Base-by-base conservation (phyloP, 1,284 basidiomycete species). In the Coniferiporia weirii region DNA sequence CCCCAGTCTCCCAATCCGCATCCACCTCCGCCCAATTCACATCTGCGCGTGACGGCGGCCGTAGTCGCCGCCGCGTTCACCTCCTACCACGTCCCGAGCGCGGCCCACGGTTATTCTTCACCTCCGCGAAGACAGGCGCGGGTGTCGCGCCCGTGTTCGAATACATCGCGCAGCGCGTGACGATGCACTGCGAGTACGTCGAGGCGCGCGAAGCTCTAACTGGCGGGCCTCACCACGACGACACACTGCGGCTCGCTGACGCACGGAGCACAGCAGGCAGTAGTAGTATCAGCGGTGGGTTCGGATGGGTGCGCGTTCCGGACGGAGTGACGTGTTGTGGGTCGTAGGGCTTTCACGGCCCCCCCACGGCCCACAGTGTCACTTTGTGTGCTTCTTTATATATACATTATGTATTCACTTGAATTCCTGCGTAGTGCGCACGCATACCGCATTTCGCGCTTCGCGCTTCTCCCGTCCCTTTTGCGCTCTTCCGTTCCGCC, bases 111-210 rank as follows among this genome's bases (percentile, higher is more conserved):
- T 70, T 89, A 5, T 88, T 90, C 70, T 84, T 87, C 67, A 81
- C 87, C 7, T 87, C 84, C 0, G 88, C 89, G 3, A 87, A 87
- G 70, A 88, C 85, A 10, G 87, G 89, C 0, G 76, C 79, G 51
- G 83, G 85, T n/a, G 84, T 90, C 0, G 59, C 68, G 1, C 81
- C 83, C 1, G 82, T 89, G 15, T 91, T 90, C 66, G 83, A 82
- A 66, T 88, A 89, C 64, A 74, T 91, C 52, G 84, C 81, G 4
- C 66, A 71, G 50, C 73, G 87, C 19, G 84, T 89, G 4, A 75
- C 83, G 38, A 66, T 68, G 62, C 73, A 76, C 59, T 83, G 81
- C 82, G 86, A 84, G 65, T 82, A 81, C 67, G 84, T 87, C 60
- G 85, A 86, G 61, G 69, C 71, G 27, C 59, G 71, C 9, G 73